Conservation (phyloP, 2,329 filamentous ascomycete genomes). For the Ophiobolus disseminans region DNA sequence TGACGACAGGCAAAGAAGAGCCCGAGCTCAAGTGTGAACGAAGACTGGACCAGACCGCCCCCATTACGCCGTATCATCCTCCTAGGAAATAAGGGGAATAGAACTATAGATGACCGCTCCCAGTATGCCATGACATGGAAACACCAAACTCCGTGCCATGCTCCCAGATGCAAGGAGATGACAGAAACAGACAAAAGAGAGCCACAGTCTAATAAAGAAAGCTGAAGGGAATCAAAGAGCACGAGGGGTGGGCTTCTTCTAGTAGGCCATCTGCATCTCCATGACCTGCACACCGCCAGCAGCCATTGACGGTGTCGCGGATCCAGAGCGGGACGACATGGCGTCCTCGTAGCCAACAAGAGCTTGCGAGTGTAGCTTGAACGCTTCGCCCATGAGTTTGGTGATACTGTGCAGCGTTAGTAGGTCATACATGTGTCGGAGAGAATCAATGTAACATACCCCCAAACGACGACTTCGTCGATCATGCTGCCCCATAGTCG, state of each 20-base stretch:
- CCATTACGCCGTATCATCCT: conserved; percentile 45
- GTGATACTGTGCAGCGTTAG: conserved; percentile 73
- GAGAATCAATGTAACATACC: conserved; percentile 69
- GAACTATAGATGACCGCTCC: conserved; percentile 21
- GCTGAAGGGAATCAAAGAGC: conserved; percentile 23
- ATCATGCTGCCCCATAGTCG: conserved; percentile 97
- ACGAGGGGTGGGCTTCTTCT: too few relatives aligned
- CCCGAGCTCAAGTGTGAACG: conserved; percentile 45
- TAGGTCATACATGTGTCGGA: conserved; percentile 7
- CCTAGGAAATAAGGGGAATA: conserved; percentile 25
- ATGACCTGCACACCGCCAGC: conserved; percentile 50
- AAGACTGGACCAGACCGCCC: conserved; percentile 40
- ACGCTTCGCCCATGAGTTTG: conserved; percentile 96
- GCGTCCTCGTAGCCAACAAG: conserved; percentile 94
- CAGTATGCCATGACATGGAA: conserved; percentile 22
- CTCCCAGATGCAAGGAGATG: conserved; percentile 41
- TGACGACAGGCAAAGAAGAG: conserved; percentile 38
- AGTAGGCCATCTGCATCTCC: conserved; percentile 55
- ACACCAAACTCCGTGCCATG: conserved; percentile 45
- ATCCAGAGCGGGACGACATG: conserved; percentile 56
- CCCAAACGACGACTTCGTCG: conserved; percentile 98
- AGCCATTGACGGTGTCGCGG: conserved; percentile 51
- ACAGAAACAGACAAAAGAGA: conserved; percentile 21
- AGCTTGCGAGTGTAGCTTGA: conserved; percentile 94
- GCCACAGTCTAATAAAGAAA: conserved; percentile 42